These are phyloP conservation scores for Diaporthe citriasiana DNA, from an alignment of 2,329 filamentous ascomycete species.

Conservation along the genomic window DNA sequence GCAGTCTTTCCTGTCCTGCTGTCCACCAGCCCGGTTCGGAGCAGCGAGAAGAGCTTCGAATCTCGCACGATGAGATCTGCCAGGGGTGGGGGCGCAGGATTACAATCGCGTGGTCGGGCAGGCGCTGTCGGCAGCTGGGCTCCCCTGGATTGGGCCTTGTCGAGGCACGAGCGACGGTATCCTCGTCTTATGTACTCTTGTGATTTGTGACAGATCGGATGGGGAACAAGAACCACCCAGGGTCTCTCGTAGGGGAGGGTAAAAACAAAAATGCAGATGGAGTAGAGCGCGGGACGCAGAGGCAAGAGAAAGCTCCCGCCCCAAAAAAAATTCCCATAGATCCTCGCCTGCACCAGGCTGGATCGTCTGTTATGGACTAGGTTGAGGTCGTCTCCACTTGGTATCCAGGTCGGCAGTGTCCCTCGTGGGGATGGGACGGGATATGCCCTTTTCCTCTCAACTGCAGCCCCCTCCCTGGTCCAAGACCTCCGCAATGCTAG, in stretches of 20 bases:
- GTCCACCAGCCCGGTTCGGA: background rate
- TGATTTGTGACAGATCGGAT: constrained; percentile 22
- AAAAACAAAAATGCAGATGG: background rate
- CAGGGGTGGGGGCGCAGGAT: constrained; percentile 22
- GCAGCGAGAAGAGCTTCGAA: constrained; percentile 12
- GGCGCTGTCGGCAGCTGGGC: constrained; percentile 23
- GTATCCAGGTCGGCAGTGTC: constrained; percentile 31
- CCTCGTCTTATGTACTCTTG: constrained; percentile 28
- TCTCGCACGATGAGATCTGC: constrained; percentile 26
- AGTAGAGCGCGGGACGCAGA: constrained; percentile 8
- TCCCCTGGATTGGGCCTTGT: constrained; percentile 18
- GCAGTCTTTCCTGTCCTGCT: background rate
- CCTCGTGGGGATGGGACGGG: constrained; percentile 30
- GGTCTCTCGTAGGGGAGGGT: background rate
- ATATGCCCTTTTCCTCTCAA: background rate
- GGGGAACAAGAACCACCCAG: constrained; percentile 5
- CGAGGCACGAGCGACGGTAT: constrained; percentile 6
- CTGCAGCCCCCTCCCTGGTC: constrained; percentile 12
- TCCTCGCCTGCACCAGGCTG: constrained; percentile 29
- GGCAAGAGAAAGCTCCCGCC: background rate
- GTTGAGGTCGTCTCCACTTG: constrained; percentile 30
- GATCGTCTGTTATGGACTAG: constrained; percentile 32
- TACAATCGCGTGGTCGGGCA: constrained; percentile 17
- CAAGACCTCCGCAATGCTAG: constrained; percentile 27
- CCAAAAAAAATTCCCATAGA: background rate